Conservation (phyloP, 1,139 yeast species). For the Keqinozyma sinolaborantium region DNA sequence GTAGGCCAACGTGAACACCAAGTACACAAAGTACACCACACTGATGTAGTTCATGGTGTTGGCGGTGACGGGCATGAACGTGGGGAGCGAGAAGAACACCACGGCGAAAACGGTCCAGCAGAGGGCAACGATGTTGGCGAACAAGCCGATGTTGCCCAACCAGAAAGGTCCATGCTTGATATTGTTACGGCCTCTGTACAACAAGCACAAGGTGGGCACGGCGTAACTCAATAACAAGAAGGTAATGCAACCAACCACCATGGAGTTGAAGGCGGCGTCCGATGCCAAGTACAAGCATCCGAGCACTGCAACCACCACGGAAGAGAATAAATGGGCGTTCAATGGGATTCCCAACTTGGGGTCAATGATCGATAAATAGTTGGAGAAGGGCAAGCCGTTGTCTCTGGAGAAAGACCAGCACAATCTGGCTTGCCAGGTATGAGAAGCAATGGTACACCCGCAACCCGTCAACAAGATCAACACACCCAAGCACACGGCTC, state of each 20-base stretch:
- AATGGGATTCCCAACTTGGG: slow-evolving; percentile 43
- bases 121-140: slow-evolving; percentile 53
- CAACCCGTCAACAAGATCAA: slow-evolving; percentile 36
- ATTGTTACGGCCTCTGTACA: slow-evolving; percentile 54
- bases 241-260: slow-evolving; percentile 45
- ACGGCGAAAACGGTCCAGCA: slow-evolving; percentile 59
- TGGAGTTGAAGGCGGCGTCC: slow-evolving; percentile 43
- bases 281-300: slow-evolving; percentile 41
- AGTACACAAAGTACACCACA: slow-evolving; percentile 58
- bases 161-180: slow-evolving; percentile 66
- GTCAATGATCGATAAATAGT: slow-evolving; percentile 37
- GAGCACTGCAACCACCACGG: slow-evolving; percentile 35
- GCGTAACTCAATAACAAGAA: slow-evolving; percentile 39
- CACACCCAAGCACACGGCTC: slow-evolving; percentile 34
- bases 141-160: slow-evolving; percentile 55
- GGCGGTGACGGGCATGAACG: slow-evolving; percentile 58
- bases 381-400: slow-evolving; percentile 43
- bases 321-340: slow-evolving; percentile 42
- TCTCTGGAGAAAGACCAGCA: slow-evolving; percentile 85
- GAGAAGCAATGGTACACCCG: slow-evolving; percentile 41
- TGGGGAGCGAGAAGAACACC: slow-evolving; percentile 67
- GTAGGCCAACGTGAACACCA: slow-evolving; percentile 49
- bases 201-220: slow-evolving; percentile 47
- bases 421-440: slow-evolving; percentile 55
- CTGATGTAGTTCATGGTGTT: slow-evolving; percentile 69